Percentiles rank a stretch among this genome's conserved stretches.
Conservation (phyloP, 257 asterid genomes). For the Nicotiana obtusifolia region DNA sequence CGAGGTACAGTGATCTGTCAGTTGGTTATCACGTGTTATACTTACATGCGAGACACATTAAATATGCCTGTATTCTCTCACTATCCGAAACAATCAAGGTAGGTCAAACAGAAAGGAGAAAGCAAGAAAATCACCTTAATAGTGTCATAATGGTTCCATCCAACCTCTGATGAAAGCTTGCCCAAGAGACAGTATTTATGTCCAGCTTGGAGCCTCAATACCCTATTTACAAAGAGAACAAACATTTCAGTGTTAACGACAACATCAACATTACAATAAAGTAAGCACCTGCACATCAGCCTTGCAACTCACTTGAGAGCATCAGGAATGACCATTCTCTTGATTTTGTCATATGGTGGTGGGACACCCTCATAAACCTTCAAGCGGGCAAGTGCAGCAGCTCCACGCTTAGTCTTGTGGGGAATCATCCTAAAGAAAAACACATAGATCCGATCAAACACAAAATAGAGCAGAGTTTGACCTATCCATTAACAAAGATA, state of each 20-base stretch:
- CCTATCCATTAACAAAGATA: no score
- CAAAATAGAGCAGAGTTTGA: no score
- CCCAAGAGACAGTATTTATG: slow-evolving; percentile 82
- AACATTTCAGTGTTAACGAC: not conserved
- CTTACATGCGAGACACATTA: no score
- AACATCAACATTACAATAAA: not conserved
- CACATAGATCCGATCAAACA: not conserved
- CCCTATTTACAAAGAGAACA: slow-evolving; percentile 39
- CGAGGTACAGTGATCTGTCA: no score
- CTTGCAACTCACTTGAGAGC: slow-evolving; percentile 59
- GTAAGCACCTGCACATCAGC: not conserved
- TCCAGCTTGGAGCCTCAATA: slow-evolving; percentile 83
- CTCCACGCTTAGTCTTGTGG: slow-evolving; percentile 83
- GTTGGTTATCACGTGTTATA: no score
- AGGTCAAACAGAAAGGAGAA: not conserved
- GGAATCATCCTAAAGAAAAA: slow-evolving; percentile 58
- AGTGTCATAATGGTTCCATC: slow-evolving; percentile 88
- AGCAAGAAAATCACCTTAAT: slow-evolving; percentile 47
- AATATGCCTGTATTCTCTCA: no score
- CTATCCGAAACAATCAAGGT: not conserved
- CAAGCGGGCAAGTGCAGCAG: slow-evolving; percentile 81
- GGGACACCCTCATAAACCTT: slow-evolving; percentile 80
- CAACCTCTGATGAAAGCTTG: slow-evolving; percentile 80
- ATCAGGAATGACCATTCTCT: slow-evolving; percentile 86
- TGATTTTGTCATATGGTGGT: slow-evolving; percentile 72